Evolutionary conservation across 2,329 filamentous ascomycete species (phyloP).

Genomic region (Aureobasidium leucospermi): DNA sequence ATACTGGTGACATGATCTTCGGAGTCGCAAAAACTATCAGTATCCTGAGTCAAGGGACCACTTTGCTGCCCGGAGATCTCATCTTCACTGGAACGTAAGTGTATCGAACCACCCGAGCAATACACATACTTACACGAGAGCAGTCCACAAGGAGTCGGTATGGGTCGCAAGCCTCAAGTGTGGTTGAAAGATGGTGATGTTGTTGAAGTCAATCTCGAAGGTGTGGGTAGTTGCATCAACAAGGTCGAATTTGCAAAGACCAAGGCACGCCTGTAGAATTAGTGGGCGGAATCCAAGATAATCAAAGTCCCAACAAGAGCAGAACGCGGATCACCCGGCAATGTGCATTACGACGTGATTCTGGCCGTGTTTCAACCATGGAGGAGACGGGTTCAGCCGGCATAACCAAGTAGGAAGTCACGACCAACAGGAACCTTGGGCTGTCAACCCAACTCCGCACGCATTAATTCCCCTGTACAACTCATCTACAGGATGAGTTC

Average conservation of each 20-base stretch:
- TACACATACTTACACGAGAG: neutral
- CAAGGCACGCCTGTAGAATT: constrained; percentile 29
- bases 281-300: neutral
- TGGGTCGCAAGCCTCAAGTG: constrained; percentile 58
- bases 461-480: neutral
- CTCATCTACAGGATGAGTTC: neutral
- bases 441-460: neutral
- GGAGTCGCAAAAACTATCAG: constrained; percentile 52
- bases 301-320: no score
- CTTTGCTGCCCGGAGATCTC: constrained; percentile 55
- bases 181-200: constrained; percentile 66
- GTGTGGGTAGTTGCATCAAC: constrained; percentile 52
- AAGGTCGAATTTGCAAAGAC: constrained; percentile 36
- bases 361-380: neutral
- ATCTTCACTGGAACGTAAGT: constrained; percentile 57
- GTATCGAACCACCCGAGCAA: no score
- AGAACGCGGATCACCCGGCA: neutral
- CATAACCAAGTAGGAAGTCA: neutral
- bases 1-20: constrained; percentile 58
- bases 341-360: neutral
- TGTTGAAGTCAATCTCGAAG: constrained; percentile 61
- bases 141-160: constrained; percentile 62
- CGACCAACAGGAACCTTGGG: neutral
- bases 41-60: constrained; percentile 55
- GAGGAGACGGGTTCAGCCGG: neutral